Conservation (phyloP, 768 basidiomycete genomes). For the Tylopilus sp. region DNA sequence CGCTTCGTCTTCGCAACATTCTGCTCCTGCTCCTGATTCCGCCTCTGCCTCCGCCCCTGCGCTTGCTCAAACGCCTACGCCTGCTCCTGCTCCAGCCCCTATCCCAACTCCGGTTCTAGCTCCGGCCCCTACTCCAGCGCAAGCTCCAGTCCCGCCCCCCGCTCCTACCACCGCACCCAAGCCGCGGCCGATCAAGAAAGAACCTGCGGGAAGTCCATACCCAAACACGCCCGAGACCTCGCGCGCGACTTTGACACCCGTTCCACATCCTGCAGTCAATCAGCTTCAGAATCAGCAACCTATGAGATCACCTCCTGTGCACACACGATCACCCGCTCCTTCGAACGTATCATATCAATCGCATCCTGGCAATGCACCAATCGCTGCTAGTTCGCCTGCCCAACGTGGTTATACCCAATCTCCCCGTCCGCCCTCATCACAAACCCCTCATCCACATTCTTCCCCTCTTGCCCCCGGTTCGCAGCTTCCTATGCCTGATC, state of each 20-base stretch:
- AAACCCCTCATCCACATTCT: constrained; percentile 27
- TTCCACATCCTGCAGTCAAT: constrained; percentile 31
- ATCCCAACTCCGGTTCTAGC: too few relatives aligned
- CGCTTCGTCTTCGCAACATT: constrained; percentile 28
- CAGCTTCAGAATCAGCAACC: constrained; percentile 30
- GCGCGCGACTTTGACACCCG: constrained; percentile 30
- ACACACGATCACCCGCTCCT: constrained; percentile 26
- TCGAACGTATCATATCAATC: constrained; percentile 22
- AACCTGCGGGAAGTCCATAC: constrained; percentile 24
- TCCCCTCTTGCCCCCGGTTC: constrained; percentile 29
- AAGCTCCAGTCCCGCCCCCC: too few relatives aligned
- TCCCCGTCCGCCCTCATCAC: constrained; percentile 32
- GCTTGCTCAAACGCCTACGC: too few relatives aligned
- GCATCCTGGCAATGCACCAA: constrained; percentile 16
- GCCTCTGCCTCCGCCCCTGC: too few relatives aligned
- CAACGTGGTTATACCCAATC: constrained; percentile 35
- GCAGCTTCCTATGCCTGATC: constrained; percentile 26
- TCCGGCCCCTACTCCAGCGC: too few relatives aligned
- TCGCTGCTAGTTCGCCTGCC: constrained; percentile 27
- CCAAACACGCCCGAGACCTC: constrained; percentile 28
- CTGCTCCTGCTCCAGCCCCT: too few relatives aligned
- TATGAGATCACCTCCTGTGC: constrained; percentile 30
- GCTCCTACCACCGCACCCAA: constrained; percentile 16
- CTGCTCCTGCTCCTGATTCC: not conserved
- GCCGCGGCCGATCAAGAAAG: constrained; percentile 27